These are phyloP conservation scores for Echinochloa phyllopogon DNA, from an alignment of 176 grass and related monocot genomes.

Conservation along the genomic window DNA sequence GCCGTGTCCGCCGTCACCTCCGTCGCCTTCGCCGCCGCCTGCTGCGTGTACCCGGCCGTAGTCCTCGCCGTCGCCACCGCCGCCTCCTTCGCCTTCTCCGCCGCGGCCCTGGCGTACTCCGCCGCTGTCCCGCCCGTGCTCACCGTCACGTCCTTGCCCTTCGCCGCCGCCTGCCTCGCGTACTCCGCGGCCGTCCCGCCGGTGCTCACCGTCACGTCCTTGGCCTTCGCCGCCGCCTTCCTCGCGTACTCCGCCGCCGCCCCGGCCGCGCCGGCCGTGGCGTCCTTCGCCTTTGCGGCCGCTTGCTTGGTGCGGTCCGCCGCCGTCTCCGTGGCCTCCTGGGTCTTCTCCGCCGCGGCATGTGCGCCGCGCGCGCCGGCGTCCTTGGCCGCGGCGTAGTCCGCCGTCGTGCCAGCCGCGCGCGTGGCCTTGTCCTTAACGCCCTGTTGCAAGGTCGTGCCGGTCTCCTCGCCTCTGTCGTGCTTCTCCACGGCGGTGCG, in stretches of 20 bases:
- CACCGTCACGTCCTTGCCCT: constrained; percentile 54
- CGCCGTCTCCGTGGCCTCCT: constrained; percentile 35
- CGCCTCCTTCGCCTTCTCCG: constrained; percentile 54
- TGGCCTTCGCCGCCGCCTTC: constrained; percentile 49
- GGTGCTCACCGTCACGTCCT: constrained; percentile 44
- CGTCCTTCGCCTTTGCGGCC: constrained; percentile 54
- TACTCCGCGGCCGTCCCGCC: constrained; percentile 52
- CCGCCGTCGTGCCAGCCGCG: background rate
- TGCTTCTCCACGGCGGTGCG: constrained; percentile 45
- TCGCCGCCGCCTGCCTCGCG: constrained; percentile 55
- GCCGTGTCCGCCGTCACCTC: constrained; percentile 49
- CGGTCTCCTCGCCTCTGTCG: constrained; percentile 36
- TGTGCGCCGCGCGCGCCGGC: constrained; percentile 25
- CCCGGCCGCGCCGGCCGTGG: constrained; percentile 29
- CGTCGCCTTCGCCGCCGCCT: constrained; percentile 59
- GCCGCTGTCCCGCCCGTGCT: constrained; percentile 46
- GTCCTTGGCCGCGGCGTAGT: constrained; percentile 42
- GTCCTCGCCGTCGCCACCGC: constrained; percentile 44
- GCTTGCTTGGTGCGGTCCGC: constrained; percentile 38
- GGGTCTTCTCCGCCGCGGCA: constrained; percentile 32
- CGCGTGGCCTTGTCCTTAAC: constrained; percentile 32
- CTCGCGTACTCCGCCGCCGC: constrained; percentile 56
- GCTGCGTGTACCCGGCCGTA: constrained; percentile 54
- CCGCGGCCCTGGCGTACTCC: constrained; percentile 50
- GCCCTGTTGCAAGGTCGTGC: background rate